Evolutionary conservation across 192 early-diverging fungal species (phyloP), one percentile per base, ranked within the genome.

Genomic region (Mortierella claussenii): DNA sequence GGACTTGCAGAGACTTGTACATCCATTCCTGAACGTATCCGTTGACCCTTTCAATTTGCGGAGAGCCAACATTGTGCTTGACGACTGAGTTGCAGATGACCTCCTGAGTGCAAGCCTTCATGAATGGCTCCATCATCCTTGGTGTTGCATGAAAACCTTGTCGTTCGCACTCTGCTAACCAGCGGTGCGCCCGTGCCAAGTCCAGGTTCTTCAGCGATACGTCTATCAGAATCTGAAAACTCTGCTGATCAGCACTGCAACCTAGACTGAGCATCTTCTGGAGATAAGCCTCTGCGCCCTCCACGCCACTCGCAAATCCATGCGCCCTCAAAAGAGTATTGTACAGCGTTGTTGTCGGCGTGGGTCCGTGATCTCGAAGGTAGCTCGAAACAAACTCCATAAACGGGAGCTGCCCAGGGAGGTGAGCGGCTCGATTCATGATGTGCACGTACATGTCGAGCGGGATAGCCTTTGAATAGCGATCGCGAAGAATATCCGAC

Each of bases 121-220:
- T 61, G 28, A 76, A 62, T 10, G 58, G 45, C 42, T 76, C 73
- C 31, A 76, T 23, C 64, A 54, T 62, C 34, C 52, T 44, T 1
- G 73, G 45, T 9, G n/a, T 10, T 11, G 67, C 40, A 23, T 66
- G 36, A 59, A 67, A 67, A 3, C 65, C 65, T 4, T 67, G 73
- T 5, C 73, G 49, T 17, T 26, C 26, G 18, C 57, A 61, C 53
- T 76, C 64, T 6, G 43, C 73, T 40, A 76, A 24, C 73, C 73
- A 76, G 34, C 28, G 31, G 26, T 67, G 33, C 15, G 73, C 73
- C 3, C 52, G 24, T 2, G 21, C 17, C 15, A 62, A 0, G 20
- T 67, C 36, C 21, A 61, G 20, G 7, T 66, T 58, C 15, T 51
- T 37, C 32, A 76, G 24, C 11, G 63, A 66, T 24, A 21, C 11